Base-by-base conservation (phyloP, 2,329 filamentous ascomycete genomes). In the Fusarium musae region DNA sequence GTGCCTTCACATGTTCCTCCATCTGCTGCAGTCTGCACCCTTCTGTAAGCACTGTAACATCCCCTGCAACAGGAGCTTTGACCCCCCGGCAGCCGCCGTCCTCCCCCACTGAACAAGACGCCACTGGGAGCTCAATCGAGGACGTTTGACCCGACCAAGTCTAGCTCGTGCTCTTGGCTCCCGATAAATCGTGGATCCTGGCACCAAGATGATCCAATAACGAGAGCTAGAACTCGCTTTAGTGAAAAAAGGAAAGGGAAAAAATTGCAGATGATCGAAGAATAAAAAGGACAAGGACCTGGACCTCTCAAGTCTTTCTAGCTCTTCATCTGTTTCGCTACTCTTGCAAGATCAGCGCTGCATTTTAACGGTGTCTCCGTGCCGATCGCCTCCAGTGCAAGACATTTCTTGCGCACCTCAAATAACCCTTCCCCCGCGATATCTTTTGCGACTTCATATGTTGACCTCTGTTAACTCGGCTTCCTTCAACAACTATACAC, bases 231-330 rank as follows among this genome's bases (percentile, higher is more conserved):
- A 72, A 60, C 52, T 75, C 49, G 21, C 46, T 73, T 65, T 21
- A 49, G 68, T 21, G 42, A 32, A 43, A 56, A 56, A 52, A 54
- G 19, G 43, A 60, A 61, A 47, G 52, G 59, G 57, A 61, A 76
- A 69, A 77, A 67, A 72, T 66, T 74, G 68, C 50, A 71, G 49
- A 73, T 75, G 75, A 76, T 76, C 52, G 44, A 66, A 69, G 47
- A 52, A 61, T 63, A 63, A 66, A 66, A 65, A 44, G 64, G 56
- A 40, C 49, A 63, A 42, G 64, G 56, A 40, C 49, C 52, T 63
- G 63, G 39, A 56, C 60, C 66, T 53, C 26, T 58, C n/a, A n/a
- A 56, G 49, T 32, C 30, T 49, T 56, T 58, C 46, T 57, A 37
- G 12, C 59, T 39, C 52, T 72, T 54, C 17, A 10, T 56, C 43